Evolutionary conservation across 2,329 filamentous ascomycete genomes (phyloP).

Genomic region (Clarireedia hainanense): DNA sequence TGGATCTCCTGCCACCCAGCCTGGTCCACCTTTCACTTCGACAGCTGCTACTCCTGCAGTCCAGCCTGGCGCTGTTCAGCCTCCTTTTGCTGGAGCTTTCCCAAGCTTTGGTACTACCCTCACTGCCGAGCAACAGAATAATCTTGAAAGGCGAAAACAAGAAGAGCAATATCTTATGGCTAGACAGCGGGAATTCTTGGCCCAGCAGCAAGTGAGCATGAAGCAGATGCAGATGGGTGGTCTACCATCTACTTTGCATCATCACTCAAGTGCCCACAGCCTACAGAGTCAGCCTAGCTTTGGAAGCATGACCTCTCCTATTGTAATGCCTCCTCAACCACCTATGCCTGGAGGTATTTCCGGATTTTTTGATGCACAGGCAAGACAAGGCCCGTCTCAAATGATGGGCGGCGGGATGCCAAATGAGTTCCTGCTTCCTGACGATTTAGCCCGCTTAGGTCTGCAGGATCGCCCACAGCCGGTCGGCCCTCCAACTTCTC

Average conservation of each 20-base stretch:
- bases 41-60: slow-evolving; percentile 34
- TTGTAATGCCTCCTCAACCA: slow-evolving; percentile 49
- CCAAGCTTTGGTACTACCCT: slow-evolving; percentile 94
- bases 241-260: slow-evolving; percentile 56
- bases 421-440: slow-evolving; percentile 55
- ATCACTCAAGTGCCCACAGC: slow-evolving; percentile 91
- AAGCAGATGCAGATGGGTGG: slow-evolving; percentile 61
- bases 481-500: slow-evolving; percentile 18
- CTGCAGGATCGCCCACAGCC: slow-evolving; percentile 31
- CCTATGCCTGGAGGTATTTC: slow-evolving; percentile 37
- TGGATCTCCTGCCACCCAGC: slow-evolving; percentile 55
- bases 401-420: slow-evolving; percentile 35
- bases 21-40: slow-evolving; percentile 28
- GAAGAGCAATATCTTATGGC: slow-evolving; percentile 98
- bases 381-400: slow-evolving; percentile 36
- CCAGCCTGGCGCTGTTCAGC: slow-evolving; percentile 61
- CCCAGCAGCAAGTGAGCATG: slow-evolving; percentile 74
- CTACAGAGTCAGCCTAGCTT: slow-evolving; percentile 96
- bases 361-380: slow-evolving; percentile 60
- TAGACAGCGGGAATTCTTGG: slow-evolving; percentile 86
- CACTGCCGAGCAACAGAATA: slow-evolving; percentile 97
- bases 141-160: slow-evolving; percentile 89
- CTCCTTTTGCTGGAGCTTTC: slow-evolving; percentile 87
- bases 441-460: slow-evolving; percentile 65
- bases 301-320: slow-evolving; percentile 86